Conservation (phyloP, 495 filamentous ascomycete genomes). For the Physcia stellaris region DNA sequence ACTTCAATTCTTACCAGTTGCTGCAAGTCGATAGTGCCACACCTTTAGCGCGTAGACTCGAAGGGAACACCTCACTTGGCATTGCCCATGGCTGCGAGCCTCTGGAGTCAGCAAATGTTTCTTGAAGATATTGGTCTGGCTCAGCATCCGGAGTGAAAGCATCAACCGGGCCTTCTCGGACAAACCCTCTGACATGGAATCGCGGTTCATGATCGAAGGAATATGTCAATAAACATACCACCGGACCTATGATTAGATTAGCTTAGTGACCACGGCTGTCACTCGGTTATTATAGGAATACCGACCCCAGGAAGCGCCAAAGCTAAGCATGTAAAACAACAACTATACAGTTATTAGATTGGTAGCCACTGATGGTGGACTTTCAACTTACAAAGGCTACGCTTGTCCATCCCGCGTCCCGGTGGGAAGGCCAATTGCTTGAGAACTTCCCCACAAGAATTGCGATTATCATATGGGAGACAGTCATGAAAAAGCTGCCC, state of each 20-base stretch:
- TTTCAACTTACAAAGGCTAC: constrained; percentile 21
- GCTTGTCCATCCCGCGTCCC: constrained; percentile 33
- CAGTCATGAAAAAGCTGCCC: constrained; percentile 32
- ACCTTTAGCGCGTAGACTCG: constrained; percentile 37
- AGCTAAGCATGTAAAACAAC: constrained; percentile 34
- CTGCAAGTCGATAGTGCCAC: constrained; percentile 38
- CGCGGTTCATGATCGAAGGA: too few relatives aligned
- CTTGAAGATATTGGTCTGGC: too few relatives aligned
- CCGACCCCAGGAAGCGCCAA: constrained; percentile 35
- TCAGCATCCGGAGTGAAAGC: too few relatives aligned
- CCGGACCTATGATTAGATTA: too few relatives aligned
- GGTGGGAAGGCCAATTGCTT: constrained; percentile 30
- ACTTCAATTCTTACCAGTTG: too few relatives aligned
- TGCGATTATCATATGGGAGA: constrained; percentile 38
- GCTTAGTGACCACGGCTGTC: too few relatives aligned
- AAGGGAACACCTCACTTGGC: constrained; percentile 37
- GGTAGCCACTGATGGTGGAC: constrained; percentile 11
- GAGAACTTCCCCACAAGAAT: constrained; percentile 31
- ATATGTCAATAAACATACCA: too few relatives aligned
- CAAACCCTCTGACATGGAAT: too few relatives aligned
- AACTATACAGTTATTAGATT: too few relatives aligned
- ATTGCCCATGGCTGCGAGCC: constrained; percentile 30
- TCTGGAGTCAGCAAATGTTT: too few relatives aligned
- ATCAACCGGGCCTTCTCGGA: too few relatives aligned
- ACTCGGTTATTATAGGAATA: too few relatives aligned